A percentile compares a stretch with the other conserved stretches of the same genome.
Conservation (phyloP, 441 rosid species). For the Gossypium schwendimanii region DNA sequence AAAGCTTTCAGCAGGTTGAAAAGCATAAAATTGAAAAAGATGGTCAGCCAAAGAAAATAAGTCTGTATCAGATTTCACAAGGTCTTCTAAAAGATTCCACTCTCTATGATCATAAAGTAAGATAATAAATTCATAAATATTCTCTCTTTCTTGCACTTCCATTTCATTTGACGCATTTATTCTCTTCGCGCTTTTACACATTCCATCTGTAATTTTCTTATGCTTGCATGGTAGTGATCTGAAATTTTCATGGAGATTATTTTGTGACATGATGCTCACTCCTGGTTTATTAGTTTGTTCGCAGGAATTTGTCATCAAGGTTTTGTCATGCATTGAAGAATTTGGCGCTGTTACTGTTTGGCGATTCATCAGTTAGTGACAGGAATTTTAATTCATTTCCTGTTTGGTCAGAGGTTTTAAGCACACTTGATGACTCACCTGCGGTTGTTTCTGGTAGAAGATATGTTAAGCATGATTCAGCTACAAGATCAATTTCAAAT, state of each 20-base stretch:
- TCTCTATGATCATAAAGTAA: conserved; percentile 68
- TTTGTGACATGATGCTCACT: conserved; percentile 22
- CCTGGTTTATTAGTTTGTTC: conserved; percentile 61
- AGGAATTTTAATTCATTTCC: conserved; percentile 38
- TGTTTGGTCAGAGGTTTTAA: conserved; percentile 57
- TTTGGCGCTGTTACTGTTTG: conserved; percentile 29
- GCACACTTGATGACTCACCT: conserved; percentile 38
- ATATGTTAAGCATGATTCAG: conserved; percentile 10
- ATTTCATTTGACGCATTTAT: neutral
- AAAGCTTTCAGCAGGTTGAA: conserved; percentile 21
- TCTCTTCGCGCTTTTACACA: neutral
- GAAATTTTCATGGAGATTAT: conserved; percentile 9
- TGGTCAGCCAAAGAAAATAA: conserved; percentile 29
- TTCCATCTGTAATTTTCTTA: neutral
- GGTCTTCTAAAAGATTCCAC: conserved; percentile 56
- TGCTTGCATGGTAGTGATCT: neutral
- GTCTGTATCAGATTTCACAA: conserved; percentile 48
- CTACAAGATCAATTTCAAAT: conserved; percentile 17
- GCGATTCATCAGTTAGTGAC: conserved; percentile 26
- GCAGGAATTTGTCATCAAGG: conserved; percentile 71
- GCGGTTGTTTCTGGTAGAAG: conserved; percentile 22
- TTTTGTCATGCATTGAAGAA: conserved; percentile 51
- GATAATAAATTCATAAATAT: conserved; percentile 17
- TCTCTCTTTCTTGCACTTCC: neutral
- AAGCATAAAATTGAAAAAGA: conserved; percentile 27